Evolutionary conservation across 108 stramenopile species (phyloP), one percentile per base, ranked within the genome.

Genomic region (Pseudonitzschia pungens): DNA sequence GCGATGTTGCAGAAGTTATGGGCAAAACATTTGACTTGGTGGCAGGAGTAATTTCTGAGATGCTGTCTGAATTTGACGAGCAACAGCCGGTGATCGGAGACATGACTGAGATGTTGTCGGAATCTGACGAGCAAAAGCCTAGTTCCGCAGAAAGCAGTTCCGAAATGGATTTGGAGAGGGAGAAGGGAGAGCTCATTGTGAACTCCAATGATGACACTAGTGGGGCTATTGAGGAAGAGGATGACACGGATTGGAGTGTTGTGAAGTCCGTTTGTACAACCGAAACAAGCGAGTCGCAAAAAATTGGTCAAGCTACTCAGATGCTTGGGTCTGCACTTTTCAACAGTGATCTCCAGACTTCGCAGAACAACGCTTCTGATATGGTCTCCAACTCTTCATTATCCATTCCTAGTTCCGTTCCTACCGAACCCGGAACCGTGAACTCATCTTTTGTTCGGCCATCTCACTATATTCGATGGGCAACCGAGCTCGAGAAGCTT

Each of bases 321-420:
- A 77, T 87, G 83, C 69, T 92, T 36, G 91, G 91, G 12, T 88
- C 87, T 10, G 84, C 83, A 16, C 65, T 92, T 22, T 92, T 86
- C 69, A 73, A 92, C n/a, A 86, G 83, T 42, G 86, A 84, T 44
- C 73, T 87, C 63, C 82, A 41, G 18, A 70, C 67, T 18, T 74
- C 74, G 48, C 72, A 75, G 15, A 68, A 55, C 6, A 69, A 57
- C 48, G 62, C 74, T 24, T 62, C 71, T 53, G 58, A 55, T 50
- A 21, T 26, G 22, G 60, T 48, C 28, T 50, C 64, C 10, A 29
- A 32, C 28, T 66, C 65, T 66, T 52, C 70, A 7, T 60, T 71
- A 21, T 68, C 81, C 18, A 65, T 75, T 68, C 78, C 77, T 12
- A 63, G 79, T 0, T 79, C 82, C 16, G 77, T 88, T 58, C 78